A percentile compares a stretch with the other conserved stretches of the same genome.
phyloP scores from a whole-genome alignment of 345 rosid genomes.

The Acer negundo region DNA sequence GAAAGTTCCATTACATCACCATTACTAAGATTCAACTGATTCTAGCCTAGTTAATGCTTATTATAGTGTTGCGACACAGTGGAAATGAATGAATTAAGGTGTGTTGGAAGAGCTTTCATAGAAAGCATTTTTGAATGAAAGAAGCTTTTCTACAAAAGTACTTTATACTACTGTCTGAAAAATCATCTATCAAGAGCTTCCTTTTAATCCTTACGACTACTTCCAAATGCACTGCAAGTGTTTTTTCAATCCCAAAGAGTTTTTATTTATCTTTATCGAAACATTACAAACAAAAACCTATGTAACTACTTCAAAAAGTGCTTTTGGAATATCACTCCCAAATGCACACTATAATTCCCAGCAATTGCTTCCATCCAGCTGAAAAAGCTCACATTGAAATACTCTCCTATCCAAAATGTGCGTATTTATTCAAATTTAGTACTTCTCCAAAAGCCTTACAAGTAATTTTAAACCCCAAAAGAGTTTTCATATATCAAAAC shows the following conservation, averaged over 20 bases:
- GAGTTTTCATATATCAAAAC: neutral
- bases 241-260: neutral
- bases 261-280: neutral
- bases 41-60: neutral
- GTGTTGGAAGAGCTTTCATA: neutral
- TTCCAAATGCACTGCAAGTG: neutral
- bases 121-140: neutral
- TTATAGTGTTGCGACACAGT: neutral
- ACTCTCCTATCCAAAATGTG: neutral
- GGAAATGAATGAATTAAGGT: neutral
- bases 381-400: neutral
- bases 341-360: neutral
- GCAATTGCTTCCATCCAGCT: neutral
- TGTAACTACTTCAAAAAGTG: neutral
- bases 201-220: neutral
- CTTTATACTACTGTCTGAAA: neutral
- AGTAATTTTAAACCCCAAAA: neutral
- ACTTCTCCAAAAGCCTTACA: neutral
- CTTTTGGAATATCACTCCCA: neutral
- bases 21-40: neutral
- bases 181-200: neutral
- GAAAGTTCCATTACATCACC: neutral
- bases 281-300: neutral
- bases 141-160: neutral
- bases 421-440: too few relatives aligned